These are phyloP conservation scores for Leccinum fallax DNA, from an alignment of 1,284 basidiomycete species.

Conservation along the genomic window DNA sequence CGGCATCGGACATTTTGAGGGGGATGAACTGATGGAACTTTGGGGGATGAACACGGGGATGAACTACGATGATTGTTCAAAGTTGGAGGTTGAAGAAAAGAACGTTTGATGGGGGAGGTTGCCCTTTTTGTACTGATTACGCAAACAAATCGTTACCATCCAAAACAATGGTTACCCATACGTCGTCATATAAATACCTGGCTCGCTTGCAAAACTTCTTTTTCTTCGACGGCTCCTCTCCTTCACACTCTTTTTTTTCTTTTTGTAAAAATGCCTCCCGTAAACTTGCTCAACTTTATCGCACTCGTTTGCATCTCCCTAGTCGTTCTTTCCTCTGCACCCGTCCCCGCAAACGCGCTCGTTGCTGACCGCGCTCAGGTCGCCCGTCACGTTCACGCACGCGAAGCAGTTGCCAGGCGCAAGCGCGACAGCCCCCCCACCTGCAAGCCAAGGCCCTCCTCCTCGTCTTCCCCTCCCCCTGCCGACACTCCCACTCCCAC, in stretches of 20 bases:
- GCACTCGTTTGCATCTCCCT: constrained; percentile 60
- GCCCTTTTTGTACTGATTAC: constrained; percentile 35
- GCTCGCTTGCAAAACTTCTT: too few relatives aligned
- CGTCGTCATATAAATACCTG: too few relatives aligned
- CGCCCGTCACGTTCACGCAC: constrained; percentile 41
- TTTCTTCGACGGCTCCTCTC: too few relatives aligned
- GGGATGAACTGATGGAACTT: constrained; percentile 54
- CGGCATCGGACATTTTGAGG: constrained; percentile 82
- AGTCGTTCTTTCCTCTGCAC: constrained; percentile 51
- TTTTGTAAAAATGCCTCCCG: constrained; percentile 49
- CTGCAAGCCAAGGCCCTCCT: constrained; percentile 56
- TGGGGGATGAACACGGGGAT: constrained; percentile 48
- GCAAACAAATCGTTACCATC: constrained; percentile 24
- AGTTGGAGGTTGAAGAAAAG: constrained; percentile 75
- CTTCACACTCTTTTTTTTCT: not conserved
- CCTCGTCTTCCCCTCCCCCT: constrained; percentile 13
- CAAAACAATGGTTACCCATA: too few relatives aligned
- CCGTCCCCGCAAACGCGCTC: constrained; percentile 53
- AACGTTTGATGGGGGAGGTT: constrained; percentile 27
- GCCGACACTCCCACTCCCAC: not conserved
- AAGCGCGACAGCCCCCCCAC: constrained; percentile 44
- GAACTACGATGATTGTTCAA: constrained; percentile 73
- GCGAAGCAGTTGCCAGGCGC: constrained; percentile 50
- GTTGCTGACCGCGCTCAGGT: constrained; percentile 44
- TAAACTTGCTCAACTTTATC: constrained; percentile 57